phyloP scores from a whole-genome alignment of 345 rosid species.

The Tarenaya hassleriana region DNA sequence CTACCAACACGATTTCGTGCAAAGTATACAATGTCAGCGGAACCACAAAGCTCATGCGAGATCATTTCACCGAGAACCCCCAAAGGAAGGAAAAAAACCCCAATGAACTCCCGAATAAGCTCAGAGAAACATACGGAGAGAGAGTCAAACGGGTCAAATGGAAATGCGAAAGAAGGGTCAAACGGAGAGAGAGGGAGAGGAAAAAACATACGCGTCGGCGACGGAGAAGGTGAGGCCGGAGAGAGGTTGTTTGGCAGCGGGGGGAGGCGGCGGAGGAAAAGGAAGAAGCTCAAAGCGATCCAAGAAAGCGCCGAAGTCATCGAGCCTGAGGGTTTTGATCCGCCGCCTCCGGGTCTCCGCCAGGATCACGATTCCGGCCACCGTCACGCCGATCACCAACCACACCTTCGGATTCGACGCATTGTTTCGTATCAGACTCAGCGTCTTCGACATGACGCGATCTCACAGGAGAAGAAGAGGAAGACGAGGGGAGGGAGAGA shows the following conservation, averaged over 20 bases:
- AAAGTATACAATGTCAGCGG: constrained; percentile 2
- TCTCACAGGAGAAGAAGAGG: constrained; percentile 13
- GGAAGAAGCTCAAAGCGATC: constrained; percentile 66
- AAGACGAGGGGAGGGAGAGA: neutral
- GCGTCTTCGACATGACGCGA: constrained; percentile 43
- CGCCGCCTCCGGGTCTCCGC: constrained; percentile 67
- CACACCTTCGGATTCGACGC: constrained; percentile 63
- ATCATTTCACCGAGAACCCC: neutral
- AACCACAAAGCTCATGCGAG: constrained; percentile 8
- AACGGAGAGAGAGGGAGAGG: neutral
- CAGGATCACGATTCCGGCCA: constrained; percentile 62
- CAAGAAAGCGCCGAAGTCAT: constrained; percentile 74
- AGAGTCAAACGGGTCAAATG: neutral
- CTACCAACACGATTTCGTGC: constrained; percentile 1
- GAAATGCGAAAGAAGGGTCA: too few species aligned
- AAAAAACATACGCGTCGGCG: constrained; percentile 51
- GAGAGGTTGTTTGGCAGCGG: constrained; percentile 67
- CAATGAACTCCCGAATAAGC: neutral
- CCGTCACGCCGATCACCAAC: constrained; percentile 70
- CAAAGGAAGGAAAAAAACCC: neutral
- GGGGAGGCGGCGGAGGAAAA: constrained; percentile 82
- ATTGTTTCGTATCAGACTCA: constrained; percentile 36
- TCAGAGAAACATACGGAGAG: neutral
- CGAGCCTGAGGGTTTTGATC: constrained; percentile 34
- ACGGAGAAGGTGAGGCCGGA: constrained; percentile 71